Evolutionary conservation across 768 basidiomycete species (phyloP), one percentile per base, ranked within the genome.

Genomic region (Trametes coccinea): DNA sequence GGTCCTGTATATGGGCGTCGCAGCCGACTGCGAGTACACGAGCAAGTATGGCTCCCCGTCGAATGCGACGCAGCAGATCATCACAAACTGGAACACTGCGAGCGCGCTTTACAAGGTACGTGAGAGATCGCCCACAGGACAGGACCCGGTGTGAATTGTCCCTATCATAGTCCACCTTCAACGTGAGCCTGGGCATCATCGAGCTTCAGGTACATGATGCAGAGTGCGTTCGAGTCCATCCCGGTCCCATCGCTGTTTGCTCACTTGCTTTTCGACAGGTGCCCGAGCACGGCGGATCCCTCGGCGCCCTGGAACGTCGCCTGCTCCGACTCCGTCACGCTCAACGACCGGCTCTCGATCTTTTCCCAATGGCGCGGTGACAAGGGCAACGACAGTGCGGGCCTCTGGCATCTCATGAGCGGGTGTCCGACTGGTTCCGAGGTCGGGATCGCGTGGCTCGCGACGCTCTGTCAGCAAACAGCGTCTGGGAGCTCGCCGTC

Each of bases 391-490:
- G 92, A 93, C 70, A 82, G 85, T 16, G 85, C 82, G 22, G 93
- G 93, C 2, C 78, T 96, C 33, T 95, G 92, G 90, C 93, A 94
- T 76, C 77, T 95, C 11, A 89, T 95, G 87, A 92, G 89, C 64
- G 86, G 86, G 29, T 92, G 91, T 66, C 84, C 88, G 3, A 87
- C 88, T 8, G 89, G 89, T n/a, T 81, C 84, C 9, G 90, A 92
- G 74, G 85, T 89, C 40, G 93, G 93, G 22, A 92, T 95, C 50
- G 93, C 93, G 4, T 94, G 92, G 93, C 82, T 96, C 2, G 90
- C 82, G 22, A 91, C 90, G 17, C 71, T 95, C 74, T 89, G 88
- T 69, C 83, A 84, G 66, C 79, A 85, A 60, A 75, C 72, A 1
- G 72, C 85, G 3, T 75, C 82, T 13, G 84, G 79, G 5, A 76